Conservation (phyloP, 2,329 filamentous ascomycete genomes). For the Elsinoe batatas region DNA sequence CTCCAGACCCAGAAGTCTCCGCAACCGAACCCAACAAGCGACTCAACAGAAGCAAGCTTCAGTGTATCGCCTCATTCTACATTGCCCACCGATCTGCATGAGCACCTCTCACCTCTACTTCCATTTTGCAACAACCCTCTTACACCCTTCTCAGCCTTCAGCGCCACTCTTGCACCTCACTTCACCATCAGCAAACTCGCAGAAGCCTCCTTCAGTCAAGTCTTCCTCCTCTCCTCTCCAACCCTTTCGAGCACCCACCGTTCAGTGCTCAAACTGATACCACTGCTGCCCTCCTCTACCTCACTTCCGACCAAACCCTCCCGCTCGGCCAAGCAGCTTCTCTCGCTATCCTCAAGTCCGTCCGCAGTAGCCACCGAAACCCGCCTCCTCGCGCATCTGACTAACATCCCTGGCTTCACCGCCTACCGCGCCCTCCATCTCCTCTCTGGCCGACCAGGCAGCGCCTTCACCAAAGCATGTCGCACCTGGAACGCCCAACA, state of each 20-base stretch:
- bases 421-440: slow-evolving; percentile 51
- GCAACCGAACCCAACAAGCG: no score
- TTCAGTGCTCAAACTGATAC: slow-evolving; percentile 40
- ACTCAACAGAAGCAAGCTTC: background rate
- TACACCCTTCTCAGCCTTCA: slow-evolving; percentile 33
- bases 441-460: slow-evolving; percentile 46
- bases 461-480: slow-evolving; percentile 40
- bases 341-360: slow-evolving; percentile 36
- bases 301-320: slow-evolving; percentile 41
- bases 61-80: background rate
- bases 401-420: slow-evolving; percentile 52
- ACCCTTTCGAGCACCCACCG: slow-evolving; percentile 21
- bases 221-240: slow-evolving; percentile 45
- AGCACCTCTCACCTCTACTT: slow-evolving; percentile 23
- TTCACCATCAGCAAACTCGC: slow-evolving; percentile 51
- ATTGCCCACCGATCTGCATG: background rate
- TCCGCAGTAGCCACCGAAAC: slow-evolving; percentile 39
- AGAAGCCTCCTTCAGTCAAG: slow-evolving; percentile 57
- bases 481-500: slow-evolving; percentile 34
- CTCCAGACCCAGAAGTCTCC: background rate
- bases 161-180: slow-evolving; percentile 30
- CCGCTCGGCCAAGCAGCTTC: slow-evolving; percentile 34
- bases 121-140: slow-evolving; percentile 25
- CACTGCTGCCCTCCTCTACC: slow-evolving; percentile 29
- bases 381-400: slow-evolving; percentile 47